Evolutionary conservation across 2,329 filamentous ascomycete species (phyloP).

Genomic region (Botrytis squamosa): DNA sequence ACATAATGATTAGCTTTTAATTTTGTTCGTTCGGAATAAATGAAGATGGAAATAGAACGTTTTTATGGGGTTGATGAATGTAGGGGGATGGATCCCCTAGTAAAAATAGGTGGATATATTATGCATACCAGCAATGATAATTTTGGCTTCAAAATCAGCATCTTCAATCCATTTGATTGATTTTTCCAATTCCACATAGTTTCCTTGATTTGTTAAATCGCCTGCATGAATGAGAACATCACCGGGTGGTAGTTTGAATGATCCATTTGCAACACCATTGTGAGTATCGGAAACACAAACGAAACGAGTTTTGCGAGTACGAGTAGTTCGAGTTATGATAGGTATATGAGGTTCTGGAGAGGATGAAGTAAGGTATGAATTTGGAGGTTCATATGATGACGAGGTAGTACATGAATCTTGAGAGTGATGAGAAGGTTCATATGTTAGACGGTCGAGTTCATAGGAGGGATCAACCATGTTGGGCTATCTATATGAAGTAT

Average conservation of each 20-base stretch:
- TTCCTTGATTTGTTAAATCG: slow-evolving; percentile 74
- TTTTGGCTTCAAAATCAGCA: slow-evolving; percentile 66
- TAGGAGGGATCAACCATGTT: not conserved
- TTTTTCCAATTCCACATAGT: slow-evolving; percentile 57
- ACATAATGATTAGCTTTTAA: slow-evolving; percentile 20
- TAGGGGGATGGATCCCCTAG: slow-evolving; percentile 1
- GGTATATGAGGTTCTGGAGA: not conserved
- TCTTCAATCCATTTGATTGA: slow-evolving; percentile 66
- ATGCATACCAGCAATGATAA: slow-evolving; percentile 63
- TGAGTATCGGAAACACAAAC: slow-evolving; percentile 79
- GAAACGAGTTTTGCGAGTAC: slow-evolving; percentile 54
- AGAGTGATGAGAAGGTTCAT: not conserved
- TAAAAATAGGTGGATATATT: not conserved
- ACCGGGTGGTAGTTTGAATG: slow-evolving; percentile 63
- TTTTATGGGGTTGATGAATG: slow-evolving; percentile 4
- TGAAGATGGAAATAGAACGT: slow-evolving; percentile 11
- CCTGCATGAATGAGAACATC: slow-evolving; percentile 76
- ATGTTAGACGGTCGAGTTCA: not conserved
- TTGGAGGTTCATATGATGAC: not conserved
- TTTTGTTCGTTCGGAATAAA: not conserved
- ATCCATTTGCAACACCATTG: slow-evolving; percentile 52
- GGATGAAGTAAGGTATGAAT: not conserved
- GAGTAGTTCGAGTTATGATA: not conserved
- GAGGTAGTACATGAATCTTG: not conserved
- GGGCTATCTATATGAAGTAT: not conserved